A percentile compares a stretch with the other conserved stretches of the same genome.
Evolutionary conservation across 805 yeast species (phyloP).

Genomic region (Saturnispora kantuleensis): DNA sequence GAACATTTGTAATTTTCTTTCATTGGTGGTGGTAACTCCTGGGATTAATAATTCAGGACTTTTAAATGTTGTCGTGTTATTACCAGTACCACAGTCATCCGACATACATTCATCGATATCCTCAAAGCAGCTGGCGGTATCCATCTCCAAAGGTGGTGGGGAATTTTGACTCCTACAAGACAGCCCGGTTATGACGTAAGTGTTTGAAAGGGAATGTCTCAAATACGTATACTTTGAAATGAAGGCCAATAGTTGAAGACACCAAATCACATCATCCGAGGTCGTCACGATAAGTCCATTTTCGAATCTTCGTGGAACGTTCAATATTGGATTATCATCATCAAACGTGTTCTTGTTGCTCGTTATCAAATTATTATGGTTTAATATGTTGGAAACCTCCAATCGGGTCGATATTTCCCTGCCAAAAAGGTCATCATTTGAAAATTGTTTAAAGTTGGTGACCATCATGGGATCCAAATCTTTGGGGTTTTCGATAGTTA

Average conservation of each 20-base stretch:
- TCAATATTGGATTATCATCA: conserved; percentile 15
- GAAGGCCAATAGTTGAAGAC: conserved; percentile 83
- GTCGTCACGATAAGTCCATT: conserved; percentile 78
- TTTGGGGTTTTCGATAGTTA: conserved; percentile 17
- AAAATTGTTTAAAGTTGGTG: conserved; percentile 18
- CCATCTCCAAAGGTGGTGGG: conserved; percentile 26
- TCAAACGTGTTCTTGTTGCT: conserved; percentile 16
- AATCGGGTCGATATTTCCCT: conserved; percentile 20
- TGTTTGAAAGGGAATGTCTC: conserved; percentile 62
- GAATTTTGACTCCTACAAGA: conserved; percentile 36
- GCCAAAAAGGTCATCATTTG: conserved; percentile 18
- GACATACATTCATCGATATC: conserved; percentile 20
- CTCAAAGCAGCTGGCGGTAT: conserved; percentile 8
- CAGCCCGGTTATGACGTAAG: conserved; percentile 65
- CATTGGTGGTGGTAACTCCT: too few species aligned
- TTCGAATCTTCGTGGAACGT: conserved; percentile 42
- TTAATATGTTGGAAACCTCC: conserved; percentile 24
- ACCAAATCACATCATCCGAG: conserved; percentile 92
- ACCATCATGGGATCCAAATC: conserved; percentile 7
- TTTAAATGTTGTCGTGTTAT: background rate
- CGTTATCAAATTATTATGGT: conserved; percentile 15
- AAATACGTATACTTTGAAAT: conserved; percentile 82
- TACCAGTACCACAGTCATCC: conserved; percentile 15
- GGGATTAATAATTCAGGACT: too few species aligned
- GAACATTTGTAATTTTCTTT: too few species aligned